Base-by-base conservation (phyloP, 2,329 filamentous ascomycete species). In the Grosmannia penicillata region DNA sequence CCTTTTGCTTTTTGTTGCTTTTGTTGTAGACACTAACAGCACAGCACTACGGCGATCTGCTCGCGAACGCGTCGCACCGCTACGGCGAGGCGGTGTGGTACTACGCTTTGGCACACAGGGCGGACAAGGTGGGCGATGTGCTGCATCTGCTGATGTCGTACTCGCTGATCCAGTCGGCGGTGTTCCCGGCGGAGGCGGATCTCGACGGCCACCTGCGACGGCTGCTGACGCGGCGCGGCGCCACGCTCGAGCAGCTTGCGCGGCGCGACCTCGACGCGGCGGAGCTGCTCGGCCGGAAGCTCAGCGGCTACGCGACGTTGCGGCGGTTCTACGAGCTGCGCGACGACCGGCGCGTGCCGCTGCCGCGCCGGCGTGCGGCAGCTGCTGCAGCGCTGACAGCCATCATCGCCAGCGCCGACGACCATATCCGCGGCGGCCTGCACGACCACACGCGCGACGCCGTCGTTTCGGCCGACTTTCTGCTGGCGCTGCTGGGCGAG, bases 291-390 rank as follows among this genome's bases (percentile, higher is more conserved):
- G 83, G 87, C 33, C 82, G 80, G 44, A 80, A 87, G 59, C 75
- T 95, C 9, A 91, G 83, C 54, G 89, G 89, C 18, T 96, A 96
- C 52, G 89, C 87, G 18, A 93, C 86, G 1, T 66, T 96, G 17
- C 81, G 89, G 26, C 80, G 78, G 48, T 95, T 89, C 62, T 96
- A 93, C 57, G 80, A 87, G 45, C 70, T 87, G n/a, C 75, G 89
- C 35, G 89, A 96, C 51, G 45, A 47, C 36, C 43, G 40, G 7
- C 38, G 21, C 13, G 61, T 62, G 41, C 68, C 76, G 0, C 60
- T 77, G 18, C 65, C 71, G 11, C 65, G 78, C 17, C 81, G 77
- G 47, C 72, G 75, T 39, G 74, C 80, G 47, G 69, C 86, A 13
- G 83, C 87, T 6, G 82, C 80, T 0, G 67, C 72, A 31, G 79